Conservation (phyloP, 768 basidiomycete genomes). For the Boletus eberwhitei region DNA sequence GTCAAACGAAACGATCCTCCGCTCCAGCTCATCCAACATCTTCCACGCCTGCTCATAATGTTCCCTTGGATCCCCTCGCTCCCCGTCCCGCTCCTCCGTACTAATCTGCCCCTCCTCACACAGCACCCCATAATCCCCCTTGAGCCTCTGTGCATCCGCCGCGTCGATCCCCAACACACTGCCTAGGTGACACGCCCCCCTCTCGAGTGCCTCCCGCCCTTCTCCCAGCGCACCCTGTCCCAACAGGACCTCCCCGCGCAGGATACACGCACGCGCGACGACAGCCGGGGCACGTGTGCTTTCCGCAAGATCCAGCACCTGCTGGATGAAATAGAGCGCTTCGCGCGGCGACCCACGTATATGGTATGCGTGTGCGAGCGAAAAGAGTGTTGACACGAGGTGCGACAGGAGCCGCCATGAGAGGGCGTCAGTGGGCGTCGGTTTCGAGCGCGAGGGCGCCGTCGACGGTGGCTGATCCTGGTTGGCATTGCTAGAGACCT, state of each 20-base stretch:
- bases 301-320: constrained; percentile 70
- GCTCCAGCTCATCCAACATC: constrained; percentile 62
- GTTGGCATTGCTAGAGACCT: constrained; percentile 37
- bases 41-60: constrained; percentile 54
- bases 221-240: constrained; percentile 58
- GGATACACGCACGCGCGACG: constrained; percentile 59
- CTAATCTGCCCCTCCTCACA: constrained; percentile 29
- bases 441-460: constrained; percentile 9
- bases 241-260: constrained; percentile 68
- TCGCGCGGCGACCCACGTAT: constrained; percentile 79
- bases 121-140: constrained; percentile 45
- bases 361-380: constrained; percentile 62
- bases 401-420: constrained; percentile 79
- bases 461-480: constrained; percentile 25
- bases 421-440: constrained; percentile 45
- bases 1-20: constrained; percentile 51
- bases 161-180: constrained; percentile 53
- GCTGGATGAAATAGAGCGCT: constrained; percentile 78
- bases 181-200: constrained; percentile 45
- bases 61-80: constrained; percentile 43
- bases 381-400: constrained; percentile 62
- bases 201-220: constrained; percentile 51
- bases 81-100: constrained; percentile 20
- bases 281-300: constrained; percentile 65
- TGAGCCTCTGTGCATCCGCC: constrained; percentile 54